Percentiles rank a stretch among this genome's conserved stretches.
Conservation (phyloP, 805 yeast genomes). For the Ogataea pini region DNA sequence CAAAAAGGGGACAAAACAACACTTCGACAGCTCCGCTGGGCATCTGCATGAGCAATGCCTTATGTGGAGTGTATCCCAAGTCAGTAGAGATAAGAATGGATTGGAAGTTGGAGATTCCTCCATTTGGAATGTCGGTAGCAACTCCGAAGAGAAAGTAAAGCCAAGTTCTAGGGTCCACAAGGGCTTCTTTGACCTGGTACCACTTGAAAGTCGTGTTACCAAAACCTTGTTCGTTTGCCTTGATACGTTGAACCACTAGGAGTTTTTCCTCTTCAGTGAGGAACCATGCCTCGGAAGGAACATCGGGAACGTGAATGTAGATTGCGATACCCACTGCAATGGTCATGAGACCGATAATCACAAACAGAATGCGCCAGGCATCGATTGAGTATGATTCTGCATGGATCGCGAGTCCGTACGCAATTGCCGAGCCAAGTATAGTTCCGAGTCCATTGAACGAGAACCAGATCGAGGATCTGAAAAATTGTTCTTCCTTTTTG, state of each 20-base stretch:
- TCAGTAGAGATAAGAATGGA: slow-evolving; percentile 35
- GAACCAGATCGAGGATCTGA: slow-evolving; percentile 46
- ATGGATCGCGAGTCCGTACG: slow-evolving; percentile 35
- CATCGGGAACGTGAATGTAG: slow-evolving; percentile 47
- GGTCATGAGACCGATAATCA: slow-evolving; percentile 56
- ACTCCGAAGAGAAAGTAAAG: slow-evolving; percentile 41
- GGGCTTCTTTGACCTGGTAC: slow-evolving; percentile 23
- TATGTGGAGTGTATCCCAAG: slow-evolving; percentile 27
- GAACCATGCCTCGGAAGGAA: slow-evolving; percentile 49
- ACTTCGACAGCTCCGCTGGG: slow-evolving; percentile 34
- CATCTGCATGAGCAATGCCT: slow-evolving; percentile 25
- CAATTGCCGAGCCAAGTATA: slow-evolving; percentile 43
- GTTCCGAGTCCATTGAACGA: slow-evolving; percentile 42
- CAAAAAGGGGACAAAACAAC: slow-evolving; percentile 36
- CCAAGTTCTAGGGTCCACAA: slow-evolving; percentile 41
- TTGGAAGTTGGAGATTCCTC: slow-evolving; percentile 47
- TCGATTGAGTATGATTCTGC: slow-evolving; percentile 34
- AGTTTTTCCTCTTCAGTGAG: slow-evolving; percentile 37
- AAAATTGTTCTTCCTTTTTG: slow-evolving; percentile 41
- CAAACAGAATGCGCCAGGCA: slow-evolving; percentile 52
- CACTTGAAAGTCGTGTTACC: slow-evolving; percentile 25
- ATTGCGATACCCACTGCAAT: slow-evolving; percentile 37
- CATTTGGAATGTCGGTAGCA: slow-evolving; percentile 30
- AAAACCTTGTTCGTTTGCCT: slow-evolving; percentile 27
- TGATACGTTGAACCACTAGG: slow-evolving; percentile 35